phyloP scores from a whole-genome alignment of 345 rosid species.

The Leavenworthia alabamica region DNA sequence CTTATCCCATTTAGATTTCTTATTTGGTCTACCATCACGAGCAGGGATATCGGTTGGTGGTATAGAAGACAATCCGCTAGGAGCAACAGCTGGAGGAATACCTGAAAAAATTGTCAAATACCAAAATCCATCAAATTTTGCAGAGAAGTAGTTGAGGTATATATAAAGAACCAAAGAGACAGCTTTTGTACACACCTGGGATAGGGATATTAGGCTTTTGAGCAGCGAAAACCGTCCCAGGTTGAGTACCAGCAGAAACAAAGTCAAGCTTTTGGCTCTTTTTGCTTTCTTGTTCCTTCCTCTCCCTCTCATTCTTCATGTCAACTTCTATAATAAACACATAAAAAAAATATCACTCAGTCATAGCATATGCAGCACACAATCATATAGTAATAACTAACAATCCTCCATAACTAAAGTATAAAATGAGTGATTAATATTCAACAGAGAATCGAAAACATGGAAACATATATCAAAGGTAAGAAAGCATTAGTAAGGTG shows the following conservation, averaged over 20 bases:
- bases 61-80: conserved; percentile 40
- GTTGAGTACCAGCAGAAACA: conserved; percentile 55
- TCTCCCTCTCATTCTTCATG: conserved; percentile 77
- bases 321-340: conserved; percentile 52
- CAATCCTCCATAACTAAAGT: background rate
- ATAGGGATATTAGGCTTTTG: conserved; percentile 56
- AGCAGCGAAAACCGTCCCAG: conserved; percentile 42
- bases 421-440: background rate
- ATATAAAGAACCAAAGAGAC: background rate
- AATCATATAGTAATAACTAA: background rate
- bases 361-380: background rate
- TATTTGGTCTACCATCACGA: conserved; percentile 71
- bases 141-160: background rate
- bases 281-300: conserved; percentile 82
- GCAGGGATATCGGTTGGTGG: conserved; percentile 36
- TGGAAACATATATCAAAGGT: background rate
- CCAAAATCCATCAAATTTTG: background rate
- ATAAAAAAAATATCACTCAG: background rate
- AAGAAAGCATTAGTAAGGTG: conserved; percentile 1
- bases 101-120: conserved; percentile 24
- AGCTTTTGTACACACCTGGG: conserved; percentile 42
- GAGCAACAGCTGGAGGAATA: conserved; percentile 37
- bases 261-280: conserved; percentile 74
- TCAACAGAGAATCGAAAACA: background rate
- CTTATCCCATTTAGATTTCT: conserved; percentile 97